Evolutionary conservation across 352 stramenopile species (phyloP), one percentile per base, ranked within the genome.

Genomic region (Pythium rhizo-oryzae): DNA sequence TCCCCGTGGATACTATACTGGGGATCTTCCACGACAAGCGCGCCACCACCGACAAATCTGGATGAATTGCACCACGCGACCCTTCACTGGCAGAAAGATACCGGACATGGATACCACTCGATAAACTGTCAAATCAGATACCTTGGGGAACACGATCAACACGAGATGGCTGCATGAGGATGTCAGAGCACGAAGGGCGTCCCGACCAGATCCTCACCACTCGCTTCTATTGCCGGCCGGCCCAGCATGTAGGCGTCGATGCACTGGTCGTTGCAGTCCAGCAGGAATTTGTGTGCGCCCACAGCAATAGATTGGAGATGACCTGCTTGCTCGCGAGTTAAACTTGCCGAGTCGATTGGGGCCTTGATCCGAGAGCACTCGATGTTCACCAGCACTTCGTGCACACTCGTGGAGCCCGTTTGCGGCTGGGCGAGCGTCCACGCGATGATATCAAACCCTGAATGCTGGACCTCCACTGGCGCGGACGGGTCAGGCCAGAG

Each of bases 91-190:
- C 7, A 9, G 16, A 53, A 53, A 56, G 52, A 46, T 46, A 25
- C 52, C 18, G 4, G 30, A 59, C 16, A 46, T 59, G 28, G 52
- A 59, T 25, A 30, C 16, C 15, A 46, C 25, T 21, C 13, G 11
- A 30, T 8, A 16, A 25, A 53, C 47, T 59, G 30, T 16, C 54
- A 60, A 60, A 50, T 8, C 13, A 37, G 37, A 60, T 50, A 50
- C 8, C 54, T 30, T 60, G 15, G 16, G 21, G n/a, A 49, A 60
- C 33, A 19, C 21, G 23, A 30, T 50, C 8, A n/a, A 53, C 28
- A 24, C 2, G 15, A 54, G 39, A 62, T 62, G 56, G 56, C 41
- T 62, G 43, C 56, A 62, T 35, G n/a, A n/a, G n/a, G n/a, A n/a
- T n/a, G n/a, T 33, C 24, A 9, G 28, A 23, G 44, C 11, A 43